Percentiles rank a stretch among this genome's conserved stretches.
Evolutionary conservation across 2,329 filamentous ascomycete genomes (phyloP).

Genomic region (Neurospora sp.): DNA sequence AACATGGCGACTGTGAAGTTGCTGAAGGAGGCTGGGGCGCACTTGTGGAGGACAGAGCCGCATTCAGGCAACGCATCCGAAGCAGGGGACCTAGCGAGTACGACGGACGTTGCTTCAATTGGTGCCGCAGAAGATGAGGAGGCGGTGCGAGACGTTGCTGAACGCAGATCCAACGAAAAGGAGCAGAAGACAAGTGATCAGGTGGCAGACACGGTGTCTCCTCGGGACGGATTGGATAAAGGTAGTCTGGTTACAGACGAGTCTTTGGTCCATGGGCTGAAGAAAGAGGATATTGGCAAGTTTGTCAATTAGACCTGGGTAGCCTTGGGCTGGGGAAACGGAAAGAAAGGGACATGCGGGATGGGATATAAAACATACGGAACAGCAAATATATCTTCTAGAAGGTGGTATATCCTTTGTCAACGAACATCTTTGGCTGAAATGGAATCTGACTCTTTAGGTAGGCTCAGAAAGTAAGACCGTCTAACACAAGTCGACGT

Average conservation of each 20-base stretch:
- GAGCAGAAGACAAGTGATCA: background rate
- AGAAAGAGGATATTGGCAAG: background rate
- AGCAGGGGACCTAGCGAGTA: conserved; percentile 7
- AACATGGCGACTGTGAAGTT: conserved; percentile 43
- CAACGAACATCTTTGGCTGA: background rate
- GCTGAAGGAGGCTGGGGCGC: conserved; percentile 47
- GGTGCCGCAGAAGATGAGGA: conserved; percentile 2
- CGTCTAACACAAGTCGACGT: background rate
- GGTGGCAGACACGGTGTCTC: background rate
- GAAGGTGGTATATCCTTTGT: background rate
- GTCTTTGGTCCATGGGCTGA: background rate
- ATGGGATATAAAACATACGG: background rate
- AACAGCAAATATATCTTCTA: background rate
- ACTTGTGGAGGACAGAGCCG: conserved; percentile 44
- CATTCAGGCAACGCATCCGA: conserved; percentile 15
- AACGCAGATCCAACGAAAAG: background rate
- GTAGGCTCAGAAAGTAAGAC: background rate
- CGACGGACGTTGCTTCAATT: background rate
- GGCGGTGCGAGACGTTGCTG: background rate
- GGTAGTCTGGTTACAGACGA: background rate
- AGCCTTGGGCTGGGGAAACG: background rate
- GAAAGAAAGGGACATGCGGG: background rate
- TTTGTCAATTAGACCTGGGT: background rate
- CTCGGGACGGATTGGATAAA: background rate
- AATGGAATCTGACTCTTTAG: background rate